A percentile compares a stretch with the other conserved stretches of the same genome.
Conservation (phyloP, 1,284 basidiomycete species). For the Marasmius fiardii region DNA sequence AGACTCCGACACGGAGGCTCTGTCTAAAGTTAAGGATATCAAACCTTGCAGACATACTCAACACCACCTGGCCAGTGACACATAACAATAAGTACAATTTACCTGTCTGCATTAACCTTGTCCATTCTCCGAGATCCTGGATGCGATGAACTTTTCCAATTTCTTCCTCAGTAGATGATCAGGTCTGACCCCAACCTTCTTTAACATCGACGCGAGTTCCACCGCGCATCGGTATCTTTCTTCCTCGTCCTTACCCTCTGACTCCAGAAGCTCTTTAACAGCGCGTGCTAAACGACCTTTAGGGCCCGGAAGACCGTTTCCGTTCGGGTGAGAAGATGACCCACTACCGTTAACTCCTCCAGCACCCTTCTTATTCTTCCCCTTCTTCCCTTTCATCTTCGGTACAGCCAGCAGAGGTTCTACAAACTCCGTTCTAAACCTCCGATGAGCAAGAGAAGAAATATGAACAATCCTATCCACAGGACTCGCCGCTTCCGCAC, state of each 20-base stretch:
- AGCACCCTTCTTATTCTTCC: slow-evolving; percentile 39
- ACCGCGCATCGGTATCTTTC: slow-evolving; percentile 43
- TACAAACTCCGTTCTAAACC: slow-evolving; percentile 67
- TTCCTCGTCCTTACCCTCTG: slow-evolving; percentile 41
- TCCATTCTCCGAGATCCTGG: neutral
- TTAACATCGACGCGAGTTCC: slow-evolving; percentile 49
- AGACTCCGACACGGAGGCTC: no score
- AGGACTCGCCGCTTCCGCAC: slow-evolving; percentile 69
- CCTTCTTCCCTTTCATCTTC: slow-evolving; percentile 51
- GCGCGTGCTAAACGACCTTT: slow-evolving; percentile 66
- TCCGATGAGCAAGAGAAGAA: slow-evolving; percentile 57
- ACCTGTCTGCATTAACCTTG: neutral
- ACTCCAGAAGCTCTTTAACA: slow-evolving; percentile 60
- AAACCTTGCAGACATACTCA: no score
- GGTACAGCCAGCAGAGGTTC: slow-evolving; percentile 67
- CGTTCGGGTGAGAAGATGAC: slow-evolving; percentile 9
- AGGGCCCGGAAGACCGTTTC: slow-evolving; percentile 39
- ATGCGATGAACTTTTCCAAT: slow-evolving; percentile 48
- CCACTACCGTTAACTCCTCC: slow-evolving; percentile 6
- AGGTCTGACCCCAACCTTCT: slow-evolving; percentile 51
- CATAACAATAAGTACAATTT: neutral
- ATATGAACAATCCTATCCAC: slow-evolving; percentile 63
- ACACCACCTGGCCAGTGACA: no score
- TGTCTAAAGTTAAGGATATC: no score
- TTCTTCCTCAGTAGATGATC: slow-evolving; percentile 65